Evolutionary conservation across 2,329 filamentous ascomycete species (phyloP).

Genomic region (Fusarium armeniacum): DNA sequence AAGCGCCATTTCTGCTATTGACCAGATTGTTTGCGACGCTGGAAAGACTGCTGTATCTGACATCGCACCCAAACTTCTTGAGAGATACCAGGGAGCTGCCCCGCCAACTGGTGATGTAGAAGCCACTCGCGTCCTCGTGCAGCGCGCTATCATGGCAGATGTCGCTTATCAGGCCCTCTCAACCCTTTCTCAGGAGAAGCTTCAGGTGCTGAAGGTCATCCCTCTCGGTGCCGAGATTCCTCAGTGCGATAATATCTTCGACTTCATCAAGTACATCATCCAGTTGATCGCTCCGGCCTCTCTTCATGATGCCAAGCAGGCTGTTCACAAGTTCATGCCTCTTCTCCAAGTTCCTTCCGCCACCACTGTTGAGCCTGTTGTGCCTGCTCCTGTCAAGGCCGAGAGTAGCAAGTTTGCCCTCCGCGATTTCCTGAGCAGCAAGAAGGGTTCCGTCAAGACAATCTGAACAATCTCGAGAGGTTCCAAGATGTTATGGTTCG

Average conservation of each 20-base stretch:
- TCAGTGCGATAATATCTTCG: slow-evolving; percentile 23
- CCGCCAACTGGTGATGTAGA: too few relatives aligned
- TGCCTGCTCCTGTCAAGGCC: background rate
- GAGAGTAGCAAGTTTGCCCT: slow-evolving; percentile 15
- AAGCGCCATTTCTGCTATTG: slow-evolving; percentile 2
- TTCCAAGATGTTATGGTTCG: too few relatives aligned
- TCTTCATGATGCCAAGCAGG: slow-evolving; percentile 21
- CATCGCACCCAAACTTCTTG: slow-evolving; percentile 8
- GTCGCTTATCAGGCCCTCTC: slow-evolving; percentile 31
- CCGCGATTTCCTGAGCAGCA: slow-evolving; percentile 19
- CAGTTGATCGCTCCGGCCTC: slow-evolving; percentile 18
- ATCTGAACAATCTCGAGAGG: background rate
- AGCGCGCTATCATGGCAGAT: slow-evolving; percentile 38
- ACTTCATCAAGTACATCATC: slow-evolving; percentile 33
- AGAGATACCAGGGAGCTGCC: background rate
- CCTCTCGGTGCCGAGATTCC: background rate
- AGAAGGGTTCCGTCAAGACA: slow-evolving; percentile 4
- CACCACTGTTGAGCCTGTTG: background rate
- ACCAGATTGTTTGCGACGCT: slow-evolving; percentile 18
- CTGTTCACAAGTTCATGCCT: slow-evolving; percentile 29
- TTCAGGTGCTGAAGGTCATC: slow-evolving; percentile 17
- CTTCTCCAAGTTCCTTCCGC: slow-evolving; percentile 11
- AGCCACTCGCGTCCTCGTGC: slow-evolving; percentile 30
- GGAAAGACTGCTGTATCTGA: slow-evolving; percentile 5
- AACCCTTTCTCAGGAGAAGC: slow-evolving; percentile 16